Evolutionary conservation across 352 stramenopile genomes (phyloP), one percentile per base, ranked within the genome.

Genomic region (Aphanomyces cochlioides): DNA sequence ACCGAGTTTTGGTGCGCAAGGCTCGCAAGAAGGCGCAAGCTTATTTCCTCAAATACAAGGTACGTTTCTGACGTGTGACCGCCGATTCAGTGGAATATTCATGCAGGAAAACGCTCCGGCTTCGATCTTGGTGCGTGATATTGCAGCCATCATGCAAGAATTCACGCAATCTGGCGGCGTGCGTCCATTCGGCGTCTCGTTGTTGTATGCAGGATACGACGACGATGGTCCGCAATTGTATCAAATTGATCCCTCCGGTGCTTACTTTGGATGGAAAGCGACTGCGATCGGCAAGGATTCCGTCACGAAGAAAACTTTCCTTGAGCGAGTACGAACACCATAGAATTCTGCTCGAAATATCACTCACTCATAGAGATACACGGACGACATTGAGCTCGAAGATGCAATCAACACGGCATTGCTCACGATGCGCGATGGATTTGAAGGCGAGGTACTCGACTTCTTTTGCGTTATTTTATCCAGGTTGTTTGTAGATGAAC

Each of bases 181-280:
- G 43, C 89, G 97, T 72, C 97, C 98, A 5, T 99, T 99, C 79
- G 98, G 98, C 65, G 93, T 99, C n/a, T 98, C 90, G 38, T 88
- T 99, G 12, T 82, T 99, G 41, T 97, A 99, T 54, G 97, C 97
- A 5, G 98, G 97, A 66, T 98, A 98, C 72, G 97, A 99, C 72
- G 95, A 98, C 68, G 96, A 99, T 66, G 95, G 93, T 19, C 96
- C 98, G 48, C 85, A 98, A 77, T 81, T 99, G 37, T 99, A 98
- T 84, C 94, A 98, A 79, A 98, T 99, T 37, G 97, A 99, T 78
- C 97, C 97, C 7, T 98, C 90, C 7, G 97, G 97, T 39, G 88
- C 97, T 5, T 99, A 98, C 81, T 99, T 99, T 84, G 96, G 92
- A 50, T 99, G 98, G 98, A 99, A 99, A 80, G 98, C 98, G n/a